phyloP scores from a whole-genome alignment of 768 basidiomycete species.

The Russula ochroleuca region DNA sequence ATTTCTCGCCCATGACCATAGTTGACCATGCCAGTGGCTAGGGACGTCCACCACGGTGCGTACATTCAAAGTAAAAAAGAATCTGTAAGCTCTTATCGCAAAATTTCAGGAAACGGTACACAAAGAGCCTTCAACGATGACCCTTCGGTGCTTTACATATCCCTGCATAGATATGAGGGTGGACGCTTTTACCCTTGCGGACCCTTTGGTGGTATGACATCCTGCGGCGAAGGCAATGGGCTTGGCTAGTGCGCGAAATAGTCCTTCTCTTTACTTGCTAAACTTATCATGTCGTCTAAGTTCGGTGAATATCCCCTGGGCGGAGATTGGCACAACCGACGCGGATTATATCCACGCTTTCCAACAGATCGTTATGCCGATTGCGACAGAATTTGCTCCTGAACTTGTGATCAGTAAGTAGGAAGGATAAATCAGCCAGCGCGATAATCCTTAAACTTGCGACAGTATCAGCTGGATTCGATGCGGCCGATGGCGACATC shows the following conservation, averaged over 20 bases:
- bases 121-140: conserved; percentile 95
- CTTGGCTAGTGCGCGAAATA: conserved; percentile 68
- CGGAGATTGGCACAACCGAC: conserved; percentile 80
- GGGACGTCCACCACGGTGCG: conserved; percentile 94
- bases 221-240: conserved; percentile 80
- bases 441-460: background rate
- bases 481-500: conserved; percentile 90
- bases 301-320: conserved; percentile 97
- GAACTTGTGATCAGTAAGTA: conserved; percentile 90
- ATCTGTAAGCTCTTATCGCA: background rate
- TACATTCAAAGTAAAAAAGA: background rate
- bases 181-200: conserved; percentile 93
- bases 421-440: background rate
- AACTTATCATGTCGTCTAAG: conserved; percentile 39
- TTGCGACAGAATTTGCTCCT: conserved; percentile 93
- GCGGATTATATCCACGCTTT: conserved; percentile 97
- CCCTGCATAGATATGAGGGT: conserved; percentile 90
- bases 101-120: conserved; percentile 80
- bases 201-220: conserved; percentile 80
- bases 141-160: conserved; percentile 86
- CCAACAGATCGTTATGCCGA: conserved; percentile 93
- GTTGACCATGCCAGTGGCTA: conserved; percentile 33
- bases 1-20: conserved; percentile 6
- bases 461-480: conserved; percentile 95
- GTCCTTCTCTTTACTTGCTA: conserved; percentile 8